phyloP scores from a whole-genome alignment of 768 basidiomycete genomes.

The Mycena venus region DNA sequence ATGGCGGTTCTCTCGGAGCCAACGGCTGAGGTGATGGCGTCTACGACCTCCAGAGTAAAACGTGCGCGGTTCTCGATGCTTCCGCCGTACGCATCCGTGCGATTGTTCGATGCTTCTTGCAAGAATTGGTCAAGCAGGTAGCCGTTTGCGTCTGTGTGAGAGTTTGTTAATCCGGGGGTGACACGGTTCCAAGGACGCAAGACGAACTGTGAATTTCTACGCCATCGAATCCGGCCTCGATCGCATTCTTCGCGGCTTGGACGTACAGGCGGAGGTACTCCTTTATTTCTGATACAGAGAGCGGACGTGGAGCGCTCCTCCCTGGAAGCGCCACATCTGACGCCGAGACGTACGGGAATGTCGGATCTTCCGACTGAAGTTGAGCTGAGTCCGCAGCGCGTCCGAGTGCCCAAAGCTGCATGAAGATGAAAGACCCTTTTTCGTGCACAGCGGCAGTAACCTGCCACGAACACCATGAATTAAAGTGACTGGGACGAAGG shows the following conservation, averaged over 20 bases:
- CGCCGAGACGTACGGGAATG: slow-evolving; percentile 38
- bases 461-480: slow-evolving; percentile 29
- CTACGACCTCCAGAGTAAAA: slow-evolving; percentile 60
- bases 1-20: slow-evolving; percentile 59
- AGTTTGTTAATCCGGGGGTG: neutral
- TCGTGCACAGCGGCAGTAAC: slow-evolving; percentile 64
- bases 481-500: neutral
- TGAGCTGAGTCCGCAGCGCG: slow-evolving; percentile 34
- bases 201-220: slow-evolving; percentile 38
- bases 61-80: slow-evolving; percentile 59
- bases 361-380: slow-evolving; percentile 42
- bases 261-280: slow-evolving; percentile 47
- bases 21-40: slow-evolving; percentile 56
- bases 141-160: neutral
- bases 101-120: no score
- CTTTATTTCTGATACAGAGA: slow-evolving; percentile 45
- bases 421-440: slow-evolving; percentile 57
- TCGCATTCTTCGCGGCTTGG: no score
- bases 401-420: no score
- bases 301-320: slow-evolving; percentile 20
- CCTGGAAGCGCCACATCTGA: slow-evolving; percentile 35
- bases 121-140: neutral
- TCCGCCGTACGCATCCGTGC: slow-evolving; percentile 67
- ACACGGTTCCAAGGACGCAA: neutral
- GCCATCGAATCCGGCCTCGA: no score